Evolutionary conservation across 2,329 filamentous ascomycete species (phyloP), one percentile per base, ranked within the genome.

Genomic region (Paracoccidioides brasiliensis): DNA sequence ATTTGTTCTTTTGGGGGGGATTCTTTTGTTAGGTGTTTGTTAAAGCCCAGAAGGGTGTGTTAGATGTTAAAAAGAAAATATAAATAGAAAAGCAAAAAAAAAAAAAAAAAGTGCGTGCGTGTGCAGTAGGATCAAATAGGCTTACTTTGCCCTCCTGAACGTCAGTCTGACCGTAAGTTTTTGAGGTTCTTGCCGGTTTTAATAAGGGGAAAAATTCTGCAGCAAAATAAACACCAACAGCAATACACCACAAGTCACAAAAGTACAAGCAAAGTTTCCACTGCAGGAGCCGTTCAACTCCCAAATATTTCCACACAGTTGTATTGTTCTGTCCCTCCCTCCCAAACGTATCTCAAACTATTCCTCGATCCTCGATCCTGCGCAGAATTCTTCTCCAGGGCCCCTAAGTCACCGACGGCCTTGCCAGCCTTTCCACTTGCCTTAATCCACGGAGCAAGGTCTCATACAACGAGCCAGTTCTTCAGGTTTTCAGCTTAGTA

Each of bases 401-500:
- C 37, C 48, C 35, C 12, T 15, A 28, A 49, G 15, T n/a, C 15
- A 7, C 9, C 10, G 33, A 14, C 37, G 35, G 37, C 35, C 51
- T 7, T 30, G 30, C 54, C 38, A 44, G 46, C n/a, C 12, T 41
- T 55, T 43, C 22, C 60, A 59, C 61, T 61, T 64, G 62, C 58
- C 63, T 68, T 66, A 62, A 61, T 58, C 33, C 41, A 53, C 40
- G 22, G 59, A 66, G 59, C 61, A 61, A 62, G 64, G 56, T 58
- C 64, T 69, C 64, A 68, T 67, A 68, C 66, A 64, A 66, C 64
- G 65, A 67, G 61, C 64, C 67, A 63, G 53, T 49, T 41, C 54
- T 63, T 64, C 60, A 62, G 58, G 40, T 57, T 60, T 64, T 65
- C 62, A 60, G 58, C 60, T 62, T 59, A 65, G 63, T 63, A 67